Base-by-base conservation (phyloP, 441 rosid genomes). In the Pelargonium cotyledonis region DNA sequence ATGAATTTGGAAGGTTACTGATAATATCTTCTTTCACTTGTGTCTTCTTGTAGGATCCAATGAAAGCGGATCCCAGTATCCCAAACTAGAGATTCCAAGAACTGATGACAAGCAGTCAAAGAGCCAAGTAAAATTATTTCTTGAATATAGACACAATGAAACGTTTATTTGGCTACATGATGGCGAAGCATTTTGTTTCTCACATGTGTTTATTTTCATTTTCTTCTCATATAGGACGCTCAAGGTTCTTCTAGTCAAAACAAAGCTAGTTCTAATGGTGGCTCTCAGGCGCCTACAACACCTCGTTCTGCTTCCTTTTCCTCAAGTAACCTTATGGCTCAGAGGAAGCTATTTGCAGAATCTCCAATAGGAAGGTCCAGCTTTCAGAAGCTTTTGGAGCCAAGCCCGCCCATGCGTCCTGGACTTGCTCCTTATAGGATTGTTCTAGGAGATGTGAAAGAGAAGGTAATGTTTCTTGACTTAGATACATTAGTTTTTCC, bases 301-400 rank as follows among this genome's bases (percentile, higher is more conserved):
- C 74, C 82, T 44, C 79, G 89, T 35, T 35, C 40, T 74, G 76
- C 90, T 21, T 6, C 84, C 65, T 72, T 86, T 72, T 80, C 80
- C 69, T 84, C 53, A 8, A 14, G 72, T 73, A 89, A 85, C 62
- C 82, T 88, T 55, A 69, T 79, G 69, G 65, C 86, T 64, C 96
- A 93, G 76, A 83, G 87, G 80, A 90, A 93, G 80, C 73, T 85
- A 46, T 81, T 85, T 65, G 82, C 89, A n/a, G 97, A 93, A 70
- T 83, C 98, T 65, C 84, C 86, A 80, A 83, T 83, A 46, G 97
- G 96, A 78, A 85, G 93, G 82, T 85, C 95, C 75, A 91, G 97
- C 83, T 91, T 93, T 82, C 97, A 88, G 76, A 93, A 89, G 81
- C 95, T 93, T 75, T 79, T 93, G 68, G 97, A 93, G 81, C 97